Percentiles rank a stretch among this genome's conserved stretches.
Conservation (phyloP, 306 rosid species). For the Inga leiocalycina region DNA sequence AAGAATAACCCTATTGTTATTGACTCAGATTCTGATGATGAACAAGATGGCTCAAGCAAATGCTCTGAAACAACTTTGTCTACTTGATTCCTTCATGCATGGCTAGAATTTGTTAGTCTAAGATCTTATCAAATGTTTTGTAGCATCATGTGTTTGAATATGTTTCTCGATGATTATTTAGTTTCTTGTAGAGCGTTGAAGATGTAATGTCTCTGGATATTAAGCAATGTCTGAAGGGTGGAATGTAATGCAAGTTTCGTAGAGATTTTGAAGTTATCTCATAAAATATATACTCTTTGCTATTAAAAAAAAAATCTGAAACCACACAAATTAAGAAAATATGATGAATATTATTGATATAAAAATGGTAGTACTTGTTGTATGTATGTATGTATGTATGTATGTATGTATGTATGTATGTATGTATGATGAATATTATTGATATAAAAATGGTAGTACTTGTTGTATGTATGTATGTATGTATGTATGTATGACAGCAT, state of each 20-base stretch:
- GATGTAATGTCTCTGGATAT: background rate
- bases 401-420: too few species aligned
- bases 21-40: background rate
- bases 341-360: background rate
- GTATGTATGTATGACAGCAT: too few species aligned
- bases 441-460: background rate
- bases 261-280: background rate
- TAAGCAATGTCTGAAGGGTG: background rate
- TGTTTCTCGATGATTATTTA: background rate
- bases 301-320: background rate
- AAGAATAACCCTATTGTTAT: background rate
- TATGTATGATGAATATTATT: background rate
- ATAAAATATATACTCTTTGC: too few species aligned
- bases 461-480: background rate
- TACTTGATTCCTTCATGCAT: background rate
- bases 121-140: too few species aligned
- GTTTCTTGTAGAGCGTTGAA: background rate
- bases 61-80: background rate
- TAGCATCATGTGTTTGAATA: too few species aligned
- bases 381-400: too few species aligned
- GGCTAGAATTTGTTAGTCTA: background rate
- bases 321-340: background rate
- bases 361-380: background rate
- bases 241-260: background rate
- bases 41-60: too few species aligned